Conservation (phyloP, 2,329 filamentous ascomycete species). For the Stagonosporopsis rhizophila region DNA sequence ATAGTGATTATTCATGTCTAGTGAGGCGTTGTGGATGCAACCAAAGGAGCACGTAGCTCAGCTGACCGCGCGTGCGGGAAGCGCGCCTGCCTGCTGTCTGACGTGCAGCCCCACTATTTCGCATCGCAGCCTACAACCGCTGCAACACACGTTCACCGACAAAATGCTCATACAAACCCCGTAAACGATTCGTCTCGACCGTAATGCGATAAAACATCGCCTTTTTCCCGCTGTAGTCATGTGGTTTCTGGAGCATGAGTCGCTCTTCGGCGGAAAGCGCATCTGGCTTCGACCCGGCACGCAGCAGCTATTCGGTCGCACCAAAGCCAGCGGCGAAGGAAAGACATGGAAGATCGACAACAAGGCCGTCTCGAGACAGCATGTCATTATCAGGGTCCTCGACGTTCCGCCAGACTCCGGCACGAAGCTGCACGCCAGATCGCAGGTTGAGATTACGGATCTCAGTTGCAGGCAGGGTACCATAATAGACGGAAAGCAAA, state of each 20-base stretch:
- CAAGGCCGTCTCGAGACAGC: slow-evolving; percentile 86
- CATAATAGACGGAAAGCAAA: slow-evolving; percentile 72
- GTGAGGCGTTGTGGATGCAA: too few species aligned
- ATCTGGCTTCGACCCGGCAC: slow-evolving; percentile 88
- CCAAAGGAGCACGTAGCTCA: neutral
- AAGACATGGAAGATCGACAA: slow-evolving; percentile 69
- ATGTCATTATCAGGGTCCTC: slow-evolving; percentile 78
- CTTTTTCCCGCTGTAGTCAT: slow-evolving; percentile 42
- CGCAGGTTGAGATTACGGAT: slow-evolving; percentile 77
- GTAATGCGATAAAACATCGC: slow-evolving; percentile 9
- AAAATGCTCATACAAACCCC: neutral
- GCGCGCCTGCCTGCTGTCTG: slow-evolving; percentile 10
- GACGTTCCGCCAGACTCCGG: slow-evolving; percentile 70
- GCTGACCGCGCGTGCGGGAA: slow-evolving; percentile 14
- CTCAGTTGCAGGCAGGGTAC: slow-evolving; percentile 83
- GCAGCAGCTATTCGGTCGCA: slow-evolving; percentile 84
- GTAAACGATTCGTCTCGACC: neutral
- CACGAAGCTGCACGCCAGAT: slow-evolving; percentile 68
- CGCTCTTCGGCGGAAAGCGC: slow-evolving; percentile 66
- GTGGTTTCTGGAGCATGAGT: slow-evolving; percentile 64
- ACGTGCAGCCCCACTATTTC: slow-evolving; percentile 16
- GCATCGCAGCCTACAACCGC: slow-evolving; percentile 6
- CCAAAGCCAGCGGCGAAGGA: slow-evolving; percentile 59
- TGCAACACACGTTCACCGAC: neutral
- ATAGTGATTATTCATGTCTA: too few species aligned